phyloP scores from a whole-genome alignment of 176 grass and related monocot genomes.

The Oropetium thomaeum region DNA sequence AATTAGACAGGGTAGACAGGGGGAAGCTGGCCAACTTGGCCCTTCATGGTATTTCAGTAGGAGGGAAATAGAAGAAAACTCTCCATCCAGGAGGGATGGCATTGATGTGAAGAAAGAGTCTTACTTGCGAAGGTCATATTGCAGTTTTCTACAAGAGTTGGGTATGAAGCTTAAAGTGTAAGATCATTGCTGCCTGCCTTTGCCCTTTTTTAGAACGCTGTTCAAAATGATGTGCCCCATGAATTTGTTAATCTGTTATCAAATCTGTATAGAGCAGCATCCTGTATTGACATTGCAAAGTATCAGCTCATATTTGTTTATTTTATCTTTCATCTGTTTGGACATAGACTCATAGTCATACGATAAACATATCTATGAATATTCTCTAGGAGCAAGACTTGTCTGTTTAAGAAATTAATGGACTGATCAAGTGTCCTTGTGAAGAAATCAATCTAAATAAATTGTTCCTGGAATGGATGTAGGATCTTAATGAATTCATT shows the following conservation, averaged over 20 bases:
- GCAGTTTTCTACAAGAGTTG: constrained; percentile 87
- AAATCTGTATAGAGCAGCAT: neutral
- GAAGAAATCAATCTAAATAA: neutral
- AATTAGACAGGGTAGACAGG: constrained; percentile 23
- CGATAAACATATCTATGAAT: neutral
- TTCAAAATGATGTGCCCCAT: constrained; percentile 2
- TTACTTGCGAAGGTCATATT: constrained; percentile 76
- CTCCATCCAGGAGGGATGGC: constrained; percentile 76
- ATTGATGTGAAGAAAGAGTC: constrained; percentile 91
- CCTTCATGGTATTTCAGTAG: constrained; percentile 88
- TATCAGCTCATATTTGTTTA: constrained; percentile 10
- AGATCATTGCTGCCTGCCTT: constrained; percentile 35
- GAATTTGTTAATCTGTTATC: neutral
- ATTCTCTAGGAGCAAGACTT: neutral
- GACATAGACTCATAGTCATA: constrained; percentile 9
- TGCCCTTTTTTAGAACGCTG: constrained; percentile 1
- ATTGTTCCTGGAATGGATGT: neutral
- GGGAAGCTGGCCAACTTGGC: constrained; percentile 53
- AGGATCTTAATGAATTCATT: neutral
- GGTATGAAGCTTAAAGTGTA: constrained; percentile 98
- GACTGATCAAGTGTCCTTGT: neutral
- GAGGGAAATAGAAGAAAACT: constrained; percentile 92
- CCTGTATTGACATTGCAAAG: neutral
- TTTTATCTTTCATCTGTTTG: neutral
- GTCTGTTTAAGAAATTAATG: neutral